Conservation (phyloP, 345 rosid genomes). For the Arabis alpina region DNA sequence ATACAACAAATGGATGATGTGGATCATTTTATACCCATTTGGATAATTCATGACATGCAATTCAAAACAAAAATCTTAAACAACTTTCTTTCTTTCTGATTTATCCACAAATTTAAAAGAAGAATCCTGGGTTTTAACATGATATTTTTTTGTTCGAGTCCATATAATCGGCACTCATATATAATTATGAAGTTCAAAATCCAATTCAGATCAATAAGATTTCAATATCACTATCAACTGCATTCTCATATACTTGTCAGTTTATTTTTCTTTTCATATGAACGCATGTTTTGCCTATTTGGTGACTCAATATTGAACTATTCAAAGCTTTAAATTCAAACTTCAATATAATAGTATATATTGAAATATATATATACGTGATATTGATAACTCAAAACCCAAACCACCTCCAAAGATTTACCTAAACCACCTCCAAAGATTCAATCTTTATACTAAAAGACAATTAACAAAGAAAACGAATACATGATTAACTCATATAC, state of each 20-base stretch:
- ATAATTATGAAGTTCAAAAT: background rate
- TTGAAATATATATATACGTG: background rate
- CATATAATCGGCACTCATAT: background rate
- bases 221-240: background rate
- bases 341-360: background rate
- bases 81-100: background rate
- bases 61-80: background rate
- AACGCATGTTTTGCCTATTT: too few species aligned
- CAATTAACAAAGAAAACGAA: too few species aligned
- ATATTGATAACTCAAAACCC: background rate
- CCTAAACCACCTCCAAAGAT: too few species aligned
- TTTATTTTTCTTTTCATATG: background rate
- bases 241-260: background rate
- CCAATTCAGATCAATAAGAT: background rate
- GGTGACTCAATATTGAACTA: slow-evolving; percentile 1
- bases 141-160: background rate
- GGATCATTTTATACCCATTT: background rate
- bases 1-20: background rate
- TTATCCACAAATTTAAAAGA: background rate
- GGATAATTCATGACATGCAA: too few species aligned
- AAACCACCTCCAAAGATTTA: too few species aligned
- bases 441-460: too few species aligned
- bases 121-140: background rate
- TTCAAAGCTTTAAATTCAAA: slow-evolving; percentile 13
- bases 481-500: too few species aligned